phyloP scores from a whole-genome alignment of 139 green algal species.

The Micractinium sp. region DNA sequence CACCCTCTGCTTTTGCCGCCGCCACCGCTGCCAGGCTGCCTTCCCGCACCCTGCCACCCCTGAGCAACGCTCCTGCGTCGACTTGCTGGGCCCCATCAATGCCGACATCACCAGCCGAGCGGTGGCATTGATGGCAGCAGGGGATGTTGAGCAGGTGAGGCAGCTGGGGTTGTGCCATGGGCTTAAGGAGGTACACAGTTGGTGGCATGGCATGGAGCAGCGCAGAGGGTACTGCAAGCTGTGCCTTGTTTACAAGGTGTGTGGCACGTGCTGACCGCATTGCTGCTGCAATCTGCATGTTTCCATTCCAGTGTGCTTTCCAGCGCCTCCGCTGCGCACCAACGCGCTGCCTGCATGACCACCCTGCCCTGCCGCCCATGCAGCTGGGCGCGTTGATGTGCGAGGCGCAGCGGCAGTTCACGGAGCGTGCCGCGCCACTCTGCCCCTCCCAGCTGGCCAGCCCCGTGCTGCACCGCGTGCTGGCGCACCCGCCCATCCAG shows the following conservation, averaged over 20 bases:
- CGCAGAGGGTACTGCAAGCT: no score
- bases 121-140: conserved; percentile 49
- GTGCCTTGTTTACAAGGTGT: no score
- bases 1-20: not conserved
- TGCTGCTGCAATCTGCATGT: not conserved
- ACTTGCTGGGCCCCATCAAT: conserved; percentile 66
- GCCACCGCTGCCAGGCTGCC: conserved; percentile 18
- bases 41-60: conserved; percentile 50
- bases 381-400: conserved; percentile 59
- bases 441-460: conserved; percentile 71
- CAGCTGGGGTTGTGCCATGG: no score
- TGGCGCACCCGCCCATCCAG: conserved; percentile 57
- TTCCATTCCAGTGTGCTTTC: not conserved
- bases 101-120: conserved; percentile 44
- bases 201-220: no score
- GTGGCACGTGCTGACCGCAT: no score
- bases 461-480: conserved; percentile 68
- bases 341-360: not conserved
- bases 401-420: conserved; percentile 70
- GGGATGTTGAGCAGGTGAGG: conserved; percentile 46
- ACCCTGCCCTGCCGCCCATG: not conserved
- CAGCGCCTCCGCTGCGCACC: not conserved
- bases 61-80: conserved; percentile 46
- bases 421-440: conserved; percentile 54
- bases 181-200: no score